Conservation (phyloP, 805 yeast genomes). For the Candida takata region DNA sequence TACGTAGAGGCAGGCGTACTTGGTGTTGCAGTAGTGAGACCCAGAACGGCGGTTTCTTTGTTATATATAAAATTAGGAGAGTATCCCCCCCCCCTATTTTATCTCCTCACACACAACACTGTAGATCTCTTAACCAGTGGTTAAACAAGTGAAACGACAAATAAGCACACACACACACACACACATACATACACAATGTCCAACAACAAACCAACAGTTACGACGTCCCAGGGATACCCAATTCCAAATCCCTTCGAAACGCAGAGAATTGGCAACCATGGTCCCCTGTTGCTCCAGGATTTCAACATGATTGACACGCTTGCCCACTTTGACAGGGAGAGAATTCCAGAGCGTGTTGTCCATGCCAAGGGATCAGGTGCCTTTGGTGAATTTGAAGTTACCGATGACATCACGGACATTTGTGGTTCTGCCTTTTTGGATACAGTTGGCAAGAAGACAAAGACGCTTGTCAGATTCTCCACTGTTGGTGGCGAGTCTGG, state of each 20-base stretch:
- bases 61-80: no score
- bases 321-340: slow-evolving; percentile 84
- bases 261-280: slow-evolving; percentile 67
- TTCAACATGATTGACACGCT: slow-evolving; percentile 72
- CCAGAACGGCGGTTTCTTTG: no score
- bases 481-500: slow-evolving; percentile 86
- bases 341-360: slow-evolving; percentile 89
- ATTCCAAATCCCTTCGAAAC: slow-evolving; percentile 70
- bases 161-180: no score
- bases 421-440: slow-evolving; percentile 65
- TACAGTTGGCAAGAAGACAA: slow-evolving; percentile 73
- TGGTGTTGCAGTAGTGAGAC: no score
- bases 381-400: slow-evolving; percentile 77
- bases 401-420: slow-evolving; percentile 74
- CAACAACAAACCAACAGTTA: slow-evolving; percentile 44
- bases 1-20: no score
- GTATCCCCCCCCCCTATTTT: no score
- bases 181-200: slow-evolving; percentile 11
- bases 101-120: no score
- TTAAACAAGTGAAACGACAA: no score
- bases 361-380: slow-evolving; percentile 96
- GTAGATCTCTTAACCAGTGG: no score
- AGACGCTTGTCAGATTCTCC: slow-evolving; percentile 67
- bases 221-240: slow-evolving; percentile 75
- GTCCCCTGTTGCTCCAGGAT: slow-evolving; percentile 78